phyloP scores from a whole-genome alignment of 2,329 filamentous ascomycete species.

The Malbranchea cinnamomea region DNA sequence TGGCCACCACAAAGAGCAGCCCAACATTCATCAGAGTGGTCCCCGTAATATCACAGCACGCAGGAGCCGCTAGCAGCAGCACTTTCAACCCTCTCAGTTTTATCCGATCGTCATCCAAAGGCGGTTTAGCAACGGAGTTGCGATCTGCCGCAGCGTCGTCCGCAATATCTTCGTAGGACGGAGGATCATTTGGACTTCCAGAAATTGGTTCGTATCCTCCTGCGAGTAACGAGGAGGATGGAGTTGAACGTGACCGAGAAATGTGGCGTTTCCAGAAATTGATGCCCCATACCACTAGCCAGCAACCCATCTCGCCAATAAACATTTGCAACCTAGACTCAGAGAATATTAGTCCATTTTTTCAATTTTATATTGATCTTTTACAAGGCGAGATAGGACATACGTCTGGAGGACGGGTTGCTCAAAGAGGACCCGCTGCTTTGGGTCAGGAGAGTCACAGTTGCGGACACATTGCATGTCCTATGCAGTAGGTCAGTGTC shows the following conservation, averaged over 20 bases:
- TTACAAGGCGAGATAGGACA: slow-evolving; percentile 11
- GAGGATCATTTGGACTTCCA: slow-evolving; percentile 29
- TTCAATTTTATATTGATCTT: no score
- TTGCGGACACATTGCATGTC: slow-evolving; percentile 95
- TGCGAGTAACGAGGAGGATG: slow-evolving; percentile 27
- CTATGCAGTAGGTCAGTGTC: slow-evolving; percentile 19
- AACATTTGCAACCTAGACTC: slow-evolving; percentile 75
- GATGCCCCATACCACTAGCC: slow-evolving; percentile 68
- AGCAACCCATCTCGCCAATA: slow-evolving; percentile 87
- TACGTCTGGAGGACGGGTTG: slow-evolving; percentile 88
- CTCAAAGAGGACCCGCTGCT: slow-evolving; percentile 61
- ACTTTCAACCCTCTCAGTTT: slow-evolving; percentile 57
- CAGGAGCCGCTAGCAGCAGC: slow-evolving; percentile 64
- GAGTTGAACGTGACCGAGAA: slow-evolving; percentile 20
- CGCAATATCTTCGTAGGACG: slow-evolving; percentile 23
- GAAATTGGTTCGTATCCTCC: slow-evolving; percentile 53
- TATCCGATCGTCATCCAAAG: slow-evolving; percentile 39
- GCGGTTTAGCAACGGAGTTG: slow-evolving; percentile 33
- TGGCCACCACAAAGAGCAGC: slow-evolving; percentile 81
- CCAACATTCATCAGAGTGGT: slow-evolving; percentile 97
- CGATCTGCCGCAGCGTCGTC: slow-evolving; percentile 33
- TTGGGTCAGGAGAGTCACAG: slow-evolving; percentile 57
- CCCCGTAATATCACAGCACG: slow-evolving; percentile 84
- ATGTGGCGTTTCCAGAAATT: slow-evolving; percentile 48
- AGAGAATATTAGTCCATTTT: no score